Evolutionary conservation across 176 grass and related monocot genomes (phyloP), one percentile per base, ranked within the genome.

Genomic region (Zea luxurians): DNA sequence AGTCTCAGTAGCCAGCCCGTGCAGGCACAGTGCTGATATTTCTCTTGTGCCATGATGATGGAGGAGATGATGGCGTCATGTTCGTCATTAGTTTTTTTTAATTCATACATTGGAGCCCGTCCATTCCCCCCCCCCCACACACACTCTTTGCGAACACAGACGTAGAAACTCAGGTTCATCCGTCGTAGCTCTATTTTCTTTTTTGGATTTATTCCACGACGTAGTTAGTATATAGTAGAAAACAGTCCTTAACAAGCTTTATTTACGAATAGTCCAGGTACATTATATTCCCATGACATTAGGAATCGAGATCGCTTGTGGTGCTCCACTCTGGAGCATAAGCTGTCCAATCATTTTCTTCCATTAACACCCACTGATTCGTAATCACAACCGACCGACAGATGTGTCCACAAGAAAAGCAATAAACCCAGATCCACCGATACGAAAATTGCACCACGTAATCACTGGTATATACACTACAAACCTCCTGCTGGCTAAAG

Each of bases 341-440:
- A 46, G 40, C 60, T 71, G 11, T 71, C 21, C 16, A 27, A 61
- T 49, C 36, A 2, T 11, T 84, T 37, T 60, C 10, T 69, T 45
- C 1, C 64, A 66, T 15, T 20, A 20, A 66, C 0, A 64, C 62
- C 61, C 76, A 54, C 6, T 16, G 37, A 47, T 88, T 41, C 27
- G 38, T 34, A 46, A 61, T 80, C 75, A 8, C 17, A 83, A 64
- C 81, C 3, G 38, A 16, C 4, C 27, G 40, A 63, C 4, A 15
- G 40, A 63, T 36, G 16, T 18, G 5, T 11, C 18, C 55, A 17
- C 8, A 67, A 37, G 54, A 75, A 69, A 13, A 44, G 54, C 81
- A 69, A 13, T 3, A 34, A 64, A 75, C 64, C 64, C 27, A 75
- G 17, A 34, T 34, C 61, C 81, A 75, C 64, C 17, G 6, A 13